Conservation (phyloP, 2,329 filamentous ascomycete species). For the Neopestalotiopsis rosae region DNA sequence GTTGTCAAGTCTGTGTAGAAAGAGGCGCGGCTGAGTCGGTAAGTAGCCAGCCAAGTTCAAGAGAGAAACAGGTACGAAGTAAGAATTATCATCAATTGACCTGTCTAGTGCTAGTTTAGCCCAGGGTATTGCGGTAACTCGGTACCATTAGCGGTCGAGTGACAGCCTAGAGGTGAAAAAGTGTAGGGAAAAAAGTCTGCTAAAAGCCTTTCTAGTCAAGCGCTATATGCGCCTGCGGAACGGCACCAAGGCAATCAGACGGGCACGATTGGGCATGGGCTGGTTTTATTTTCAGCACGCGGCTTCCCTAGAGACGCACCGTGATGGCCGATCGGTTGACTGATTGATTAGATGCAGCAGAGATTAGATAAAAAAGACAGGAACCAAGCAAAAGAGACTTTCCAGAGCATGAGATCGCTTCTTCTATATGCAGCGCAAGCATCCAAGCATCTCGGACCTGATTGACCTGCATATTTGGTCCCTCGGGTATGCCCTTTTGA, state of each 20-base stretch:
- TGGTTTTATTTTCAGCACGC: constrained; percentile 13
- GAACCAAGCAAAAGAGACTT: not conserved
- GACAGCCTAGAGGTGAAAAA: not conserved
- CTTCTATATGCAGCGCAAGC: not conserved
- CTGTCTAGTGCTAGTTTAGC: not conserved
- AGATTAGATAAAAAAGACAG: constrained; percentile 1
- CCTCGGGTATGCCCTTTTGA: not conserved
- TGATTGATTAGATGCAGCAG: constrained; percentile 14
- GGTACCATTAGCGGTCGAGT: not conserved
- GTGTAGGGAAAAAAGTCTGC: not conserved
- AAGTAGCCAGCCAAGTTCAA: not conserved
- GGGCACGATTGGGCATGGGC: not conserved
- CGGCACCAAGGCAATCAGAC: not conserved
- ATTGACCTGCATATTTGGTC: not conserved
- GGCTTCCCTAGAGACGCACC: constrained; percentile 12
- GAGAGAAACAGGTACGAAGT: not conserved
- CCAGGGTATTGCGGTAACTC: not conserved
- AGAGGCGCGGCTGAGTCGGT: not conserved
- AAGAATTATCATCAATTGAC: not conserved
- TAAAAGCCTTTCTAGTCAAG: constrained; percentile 1
- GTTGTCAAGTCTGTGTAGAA: not conserved
- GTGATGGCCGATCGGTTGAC: constrained; percentile 9
- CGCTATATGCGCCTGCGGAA: constrained; percentile 11
- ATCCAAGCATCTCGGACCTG: constrained; percentile 10
- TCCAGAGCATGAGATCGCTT: not conserved